Conservation (phyloP, 768 basidiomycete genomes). For the Naganishia randhawae region DNA sequence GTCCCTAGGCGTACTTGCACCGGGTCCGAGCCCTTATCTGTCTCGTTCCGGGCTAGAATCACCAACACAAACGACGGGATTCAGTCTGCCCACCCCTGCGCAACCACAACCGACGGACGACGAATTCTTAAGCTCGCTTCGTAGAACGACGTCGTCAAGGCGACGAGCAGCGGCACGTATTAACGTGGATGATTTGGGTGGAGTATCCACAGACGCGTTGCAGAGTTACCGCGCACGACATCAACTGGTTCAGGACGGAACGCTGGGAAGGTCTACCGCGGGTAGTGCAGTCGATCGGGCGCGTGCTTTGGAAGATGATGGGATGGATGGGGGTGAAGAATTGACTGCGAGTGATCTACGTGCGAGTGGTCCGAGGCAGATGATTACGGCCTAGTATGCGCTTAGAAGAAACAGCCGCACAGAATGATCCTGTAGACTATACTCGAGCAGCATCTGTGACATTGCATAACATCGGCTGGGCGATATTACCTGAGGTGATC, state of each 20-base stretch:
- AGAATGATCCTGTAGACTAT: background rate
- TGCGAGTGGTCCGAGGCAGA: slow-evolving; percentile 9
- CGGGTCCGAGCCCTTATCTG: slow-evolving; percentile 12
- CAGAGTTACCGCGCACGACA: slow-evolving; percentile 16
- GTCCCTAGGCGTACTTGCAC: slow-evolving; percentile 15
- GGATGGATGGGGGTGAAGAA: background rate
- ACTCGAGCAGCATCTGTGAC: background rate
- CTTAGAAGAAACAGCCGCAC: background rate
- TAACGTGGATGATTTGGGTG: slow-evolving; percentile 14
- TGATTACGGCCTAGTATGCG: slow-evolving; percentile 1
- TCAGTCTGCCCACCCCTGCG: slow-evolving; percentile 12
- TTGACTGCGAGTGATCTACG: background rate
- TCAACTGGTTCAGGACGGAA: slow-evolving; percentile 9
- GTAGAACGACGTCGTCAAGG: slow-evolving; percentile 1
- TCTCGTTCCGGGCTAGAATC: slow-evolving; percentile 15
- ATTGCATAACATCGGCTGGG: background rate
- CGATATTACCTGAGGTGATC: too few species aligned
- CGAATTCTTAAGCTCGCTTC: background rate
- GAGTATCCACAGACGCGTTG: slow-evolving; percentile 3
- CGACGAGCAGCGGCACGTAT: background rate
- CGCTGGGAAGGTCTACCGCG: slow-evolving; percentile 8
- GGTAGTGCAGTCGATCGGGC: slow-evolving; percentile 12
- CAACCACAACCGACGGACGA: slow-evolving; percentile 11
- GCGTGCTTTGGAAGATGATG: background rate
- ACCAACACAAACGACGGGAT: slow-evolving; percentile 13